Conservation (phyloP, 1,284 basidiomycete genomes). For the Trametes versicolor region DNA sequence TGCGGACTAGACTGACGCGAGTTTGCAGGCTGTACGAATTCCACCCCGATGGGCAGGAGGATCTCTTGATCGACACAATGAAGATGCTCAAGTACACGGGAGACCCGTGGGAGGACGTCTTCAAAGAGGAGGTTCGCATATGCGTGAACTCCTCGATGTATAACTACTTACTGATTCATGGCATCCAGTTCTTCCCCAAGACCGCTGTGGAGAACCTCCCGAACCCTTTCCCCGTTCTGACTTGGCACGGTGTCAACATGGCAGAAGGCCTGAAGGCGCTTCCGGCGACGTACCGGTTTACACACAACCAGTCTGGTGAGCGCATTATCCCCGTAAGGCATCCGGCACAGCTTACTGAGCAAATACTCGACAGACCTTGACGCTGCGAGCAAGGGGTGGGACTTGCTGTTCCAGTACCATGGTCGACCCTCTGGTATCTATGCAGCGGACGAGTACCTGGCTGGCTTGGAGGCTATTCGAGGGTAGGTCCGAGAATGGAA, state of each 20-base stretch:
- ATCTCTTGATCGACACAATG: slow-evolving; percentile 64
- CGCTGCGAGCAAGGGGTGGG: slow-evolving; percentile 62
- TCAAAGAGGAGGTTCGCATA: slow-evolving; percentile 39
- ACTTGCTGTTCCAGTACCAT: slow-evolving; percentile 67
- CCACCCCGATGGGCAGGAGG: slow-evolving; percentile 60
- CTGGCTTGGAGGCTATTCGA: slow-evolving; percentile 60
- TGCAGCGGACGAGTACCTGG: slow-evolving; percentile 67
- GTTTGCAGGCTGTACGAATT: slow-evolving; percentile 60
- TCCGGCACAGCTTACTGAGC: neutral
- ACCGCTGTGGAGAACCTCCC: slow-evolving; percentile 44
- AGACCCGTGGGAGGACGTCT: slow-evolving; percentile 59
- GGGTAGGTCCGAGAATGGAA: slow-evolving; percentile 49
- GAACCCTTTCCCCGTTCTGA: slow-evolving; percentile 47
- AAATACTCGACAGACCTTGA: slow-evolving; percentile 53
- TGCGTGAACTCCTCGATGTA: neutral
- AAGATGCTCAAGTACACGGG: slow-evolving; percentile 59
- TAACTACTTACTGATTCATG: neutral
- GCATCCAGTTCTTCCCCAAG: slow-evolving; percentile 54
- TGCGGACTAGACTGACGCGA: neutral
- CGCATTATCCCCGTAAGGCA: neutral
- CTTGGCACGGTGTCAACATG: slow-evolving; percentile 68
- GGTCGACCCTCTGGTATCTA: slow-evolving; percentile 68
- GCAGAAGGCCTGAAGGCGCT: slow-evolving; percentile 67
- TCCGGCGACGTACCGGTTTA: slow-evolving; percentile 64
- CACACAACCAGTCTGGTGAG: slow-evolving; percentile 63